Conservation (phyloP, 1,139 yeast species). For the Yamadazyma epiphylla region DNA sequence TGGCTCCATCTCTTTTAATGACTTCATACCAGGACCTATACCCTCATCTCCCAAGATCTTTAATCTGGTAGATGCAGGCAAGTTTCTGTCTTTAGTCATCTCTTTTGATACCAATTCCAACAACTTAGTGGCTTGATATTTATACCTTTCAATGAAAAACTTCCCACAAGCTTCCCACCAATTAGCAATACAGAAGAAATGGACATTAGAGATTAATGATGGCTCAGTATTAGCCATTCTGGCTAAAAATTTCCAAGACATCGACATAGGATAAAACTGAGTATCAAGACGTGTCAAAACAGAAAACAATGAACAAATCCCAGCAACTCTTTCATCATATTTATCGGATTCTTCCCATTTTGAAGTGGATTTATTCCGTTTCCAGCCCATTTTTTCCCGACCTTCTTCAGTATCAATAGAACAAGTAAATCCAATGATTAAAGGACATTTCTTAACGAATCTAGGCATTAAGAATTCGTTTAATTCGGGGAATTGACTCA, state of each 20-base stretch:
- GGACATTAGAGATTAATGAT: conserved; percentile 56
- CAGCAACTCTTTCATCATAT: conserved; percentile 83
- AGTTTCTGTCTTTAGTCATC: conserved; percentile 41
- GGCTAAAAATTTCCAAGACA: conserved; percentile 78
- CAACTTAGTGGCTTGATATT: conserved; percentile 67
- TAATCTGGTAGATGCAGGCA: conserved; percentile 77
- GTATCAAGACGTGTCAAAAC: conserved; percentile 53
- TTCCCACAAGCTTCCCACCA: conserved; percentile 91
- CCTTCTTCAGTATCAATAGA: conserved; percentile 80
- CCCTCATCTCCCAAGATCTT: conserved; percentile 78
- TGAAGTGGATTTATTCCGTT: conserved; percentile 43
- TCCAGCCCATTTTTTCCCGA: conserved; percentile 84
- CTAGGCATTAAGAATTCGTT: conserved; percentile 70
- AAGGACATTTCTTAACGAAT: conserved; percentile 87
- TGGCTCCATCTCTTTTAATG: conserved; percentile 51
- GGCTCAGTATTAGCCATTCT: conserved; percentile 59
- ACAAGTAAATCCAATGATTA: conserved; percentile 76
- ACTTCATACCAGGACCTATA: conserved; percentile 42
- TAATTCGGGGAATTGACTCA: conserved; percentile 61
- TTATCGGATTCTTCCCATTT: conserved; percentile 77
- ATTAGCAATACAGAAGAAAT: conserved; percentile 66
- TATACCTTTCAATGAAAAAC: conserved; percentile 54
- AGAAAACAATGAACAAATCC: conserved; percentile 78
- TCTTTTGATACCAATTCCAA: conserved; percentile 27
- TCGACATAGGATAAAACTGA: conserved; percentile 19